These are phyloP conservation scores for Neofusicoccum sp. DNA, from an alignment of 2,329 filamentous ascomycete species.

Conservation along the genomic window DNA sequence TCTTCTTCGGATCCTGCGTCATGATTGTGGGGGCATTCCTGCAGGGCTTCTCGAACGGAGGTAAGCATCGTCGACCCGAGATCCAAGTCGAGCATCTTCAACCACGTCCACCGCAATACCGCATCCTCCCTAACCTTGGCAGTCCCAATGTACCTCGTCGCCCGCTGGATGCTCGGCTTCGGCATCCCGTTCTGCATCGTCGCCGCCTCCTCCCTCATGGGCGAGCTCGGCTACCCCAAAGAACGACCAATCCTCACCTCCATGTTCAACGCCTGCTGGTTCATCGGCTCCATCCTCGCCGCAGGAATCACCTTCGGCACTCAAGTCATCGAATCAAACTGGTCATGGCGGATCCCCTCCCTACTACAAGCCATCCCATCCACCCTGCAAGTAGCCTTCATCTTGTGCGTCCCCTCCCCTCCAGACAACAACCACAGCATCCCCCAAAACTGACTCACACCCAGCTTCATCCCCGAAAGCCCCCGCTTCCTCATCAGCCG, in stretches of 20 bases:
- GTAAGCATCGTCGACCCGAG: constrained; percentile 25
- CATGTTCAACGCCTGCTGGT: constrained; percentile 71
- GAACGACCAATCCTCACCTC: constrained; percentile 67
- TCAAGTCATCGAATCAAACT: constrained; percentile 58
- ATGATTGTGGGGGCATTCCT: constrained; percentile 19
- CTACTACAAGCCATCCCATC: constrained; percentile 66
- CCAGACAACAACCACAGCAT: neutral
- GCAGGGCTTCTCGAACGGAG: constrained; percentile 44
- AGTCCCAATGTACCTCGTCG: constrained; percentile 57
- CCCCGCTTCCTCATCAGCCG: constrained; percentile 67
- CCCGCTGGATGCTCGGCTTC: constrained; percentile 67
- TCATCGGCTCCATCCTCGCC: constrained; percentile 59
- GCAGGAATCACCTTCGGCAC: constrained; percentile 68
- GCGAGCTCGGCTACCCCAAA: constrained; percentile 69
- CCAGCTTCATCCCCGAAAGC: constrained; percentile 62
- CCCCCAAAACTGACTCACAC: constrained; percentile 51
- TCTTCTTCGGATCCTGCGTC: constrained; percentile 21
- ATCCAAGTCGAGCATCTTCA: neutral
- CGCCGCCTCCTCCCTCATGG: constrained; percentile 64
- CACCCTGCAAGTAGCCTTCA: constrained; percentile 63
- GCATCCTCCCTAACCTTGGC: constrained; percentile 3
- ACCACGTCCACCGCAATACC: neutral
- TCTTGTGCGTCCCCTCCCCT: constrained; percentile 50
- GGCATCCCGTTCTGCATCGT: constrained; percentile 68
- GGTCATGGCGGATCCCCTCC: constrained; percentile 69